Evolutionary conservation across 352 stramenopile species (phyloP).

Genomic region (Elongisporangium prolatum): DNA sequence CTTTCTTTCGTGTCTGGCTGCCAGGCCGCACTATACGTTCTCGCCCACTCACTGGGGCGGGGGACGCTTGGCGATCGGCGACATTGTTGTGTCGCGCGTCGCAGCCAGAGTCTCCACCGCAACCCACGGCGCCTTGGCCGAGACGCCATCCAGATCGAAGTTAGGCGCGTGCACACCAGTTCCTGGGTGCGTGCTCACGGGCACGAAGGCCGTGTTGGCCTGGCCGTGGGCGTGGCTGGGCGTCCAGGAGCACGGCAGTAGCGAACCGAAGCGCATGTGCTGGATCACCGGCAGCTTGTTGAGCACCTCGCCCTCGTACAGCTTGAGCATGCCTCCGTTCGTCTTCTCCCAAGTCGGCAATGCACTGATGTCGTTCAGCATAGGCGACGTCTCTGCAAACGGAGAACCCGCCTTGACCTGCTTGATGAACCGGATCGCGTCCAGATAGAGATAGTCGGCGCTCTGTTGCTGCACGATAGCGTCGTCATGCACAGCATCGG

Average conservation of each 20-base stretch:
- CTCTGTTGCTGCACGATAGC: constrained; percentile 49
- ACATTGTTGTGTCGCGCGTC: constrained; percentile 45
- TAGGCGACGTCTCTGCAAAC: constrained; percentile 92
- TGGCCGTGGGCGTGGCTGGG: constrained; percentile 48
- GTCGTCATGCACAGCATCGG: constrained; percentile 75
- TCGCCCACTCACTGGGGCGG: not conserved
- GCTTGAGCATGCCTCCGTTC: constrained; percentile 86
- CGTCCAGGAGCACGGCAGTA: constrained; percentile 86
- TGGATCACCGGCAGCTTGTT: constrained; percentile 98
- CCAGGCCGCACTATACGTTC: not conserved
- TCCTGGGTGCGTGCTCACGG: constrained; percentile 53
- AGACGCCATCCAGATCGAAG: constrained; percentile 55
- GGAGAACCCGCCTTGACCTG: constrained; percentile 87
- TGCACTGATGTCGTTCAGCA: constrained; percentile 91
- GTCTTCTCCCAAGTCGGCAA: constrained; percentile 91
- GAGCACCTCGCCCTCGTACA: constrained; percentile 96
- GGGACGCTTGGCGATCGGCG: constrained; percentile 17
- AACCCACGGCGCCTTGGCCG: constrained; percentile 65
- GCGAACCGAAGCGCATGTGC: constrained; percentile 96
- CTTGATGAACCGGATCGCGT: constrained; percentile 90
- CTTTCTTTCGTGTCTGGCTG: not conserved
- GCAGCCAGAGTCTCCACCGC: constrained; percentile 45
- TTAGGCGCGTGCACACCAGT: constrained; percentile 61
- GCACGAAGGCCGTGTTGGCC: constrained; percentile 36
- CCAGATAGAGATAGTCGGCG: constrained; percentile 90